Evolutionary conservation across 1,139 yeast genomes (phyloP).

Genomic region (Pichia sp.): DNA sequence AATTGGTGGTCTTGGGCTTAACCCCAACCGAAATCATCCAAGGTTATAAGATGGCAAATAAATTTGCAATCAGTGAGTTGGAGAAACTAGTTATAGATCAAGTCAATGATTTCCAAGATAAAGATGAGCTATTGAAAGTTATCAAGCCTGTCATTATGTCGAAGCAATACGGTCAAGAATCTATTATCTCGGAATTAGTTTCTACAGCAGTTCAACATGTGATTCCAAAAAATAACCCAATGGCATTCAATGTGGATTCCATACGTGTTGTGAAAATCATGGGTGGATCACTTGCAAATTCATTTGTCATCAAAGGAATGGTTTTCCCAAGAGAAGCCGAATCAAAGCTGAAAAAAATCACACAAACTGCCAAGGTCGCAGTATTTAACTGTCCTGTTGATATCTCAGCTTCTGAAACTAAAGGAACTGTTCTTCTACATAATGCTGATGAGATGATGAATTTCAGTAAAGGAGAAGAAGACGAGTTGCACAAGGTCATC

Average conservation of each 20-base stretch:
- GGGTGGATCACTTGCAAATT: slow-evolving; percentile 77
- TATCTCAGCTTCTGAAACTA: slow-evolving; percentile 91
- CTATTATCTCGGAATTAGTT: slow-evolving; percentile 70
- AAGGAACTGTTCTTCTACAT: slow-evolving; percentile 92
- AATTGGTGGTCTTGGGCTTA: slow-evolving; percentile 76
- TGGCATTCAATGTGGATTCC: slow-evolving; percentile 77
- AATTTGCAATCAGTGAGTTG: slow-evolving; percentile 64
- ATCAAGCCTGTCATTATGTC: slow-evolving; percentile 87
- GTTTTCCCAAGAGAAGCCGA: slow-evolving; percentile 97
- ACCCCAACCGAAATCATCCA: slow-evolving; percentile 87
- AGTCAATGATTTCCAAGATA: slow-evolving; percentile 53
- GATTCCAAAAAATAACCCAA: slow-evolving; percentile 54
- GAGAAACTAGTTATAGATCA: slow-evolving; percentile 62
- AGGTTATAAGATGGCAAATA: slow-evolving; percentile 81
- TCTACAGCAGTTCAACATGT: slow-evolving; percentile 80
- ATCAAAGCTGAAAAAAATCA: slow-evolving; percentile 69
- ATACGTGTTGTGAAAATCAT: slow-evolving; percentile 92
- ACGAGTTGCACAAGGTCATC: slow-evolving; percentile 81
- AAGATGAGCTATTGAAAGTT: slow-evolving; percentile 63
- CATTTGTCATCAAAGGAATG: slow-evolving; percentile 92
- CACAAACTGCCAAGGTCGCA: slow-evolving; percentile 72
- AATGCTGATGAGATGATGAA: slow-evolving; percentile 96
- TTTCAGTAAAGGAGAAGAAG: slow-evolving; percentile 94
- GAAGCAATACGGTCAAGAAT: slow-evolving; percentile 89
- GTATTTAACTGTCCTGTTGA: slow-evolving; percentile 93